Base-by-base conservation (phyloP, 805 yeast species). In the Kazachstania taianensis region DNA sequence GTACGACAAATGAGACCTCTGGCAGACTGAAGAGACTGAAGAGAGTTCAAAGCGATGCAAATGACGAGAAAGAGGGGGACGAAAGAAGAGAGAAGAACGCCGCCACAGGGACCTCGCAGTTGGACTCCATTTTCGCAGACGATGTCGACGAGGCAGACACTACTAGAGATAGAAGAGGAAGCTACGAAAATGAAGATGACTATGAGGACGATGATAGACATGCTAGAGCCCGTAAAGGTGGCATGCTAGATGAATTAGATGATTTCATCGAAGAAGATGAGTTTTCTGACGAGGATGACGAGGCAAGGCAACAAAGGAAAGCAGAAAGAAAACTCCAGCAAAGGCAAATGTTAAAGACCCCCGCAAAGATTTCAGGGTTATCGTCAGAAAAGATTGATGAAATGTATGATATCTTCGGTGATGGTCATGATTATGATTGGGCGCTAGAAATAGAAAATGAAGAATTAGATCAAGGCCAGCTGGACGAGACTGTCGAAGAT, bases 221-320 rank as follows among this genome's bases (percentile, higher is more conserved):
- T 19, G 41, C 36, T 17, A 34, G 61, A 24, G 59, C 49, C 10
- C 59, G 54, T 15, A 68, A 57, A 22, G 55, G 52, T 16, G 61
- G 57, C 15, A 51, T 64, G 58, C 59, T 75, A 45, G 94, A 86
- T 53, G 97, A 92, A 59, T 76, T 89, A 49, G 98, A 86, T 56
- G 98, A 87, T 55, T 92, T 92, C 62, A 92, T 92, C 48, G 98
- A 89, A 61, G 96, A 89, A 42, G 98, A 92, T 59, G 96, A 87
- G 57, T 81, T 81, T 52, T 83, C 94, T 7, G 96, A 85, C 48
- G 94, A 86, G 52, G 75, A 69, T 39, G 71, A 70, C 46, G 70
- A 62, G 37, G 68, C 69, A 16, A 68, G 68, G 26, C 63, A 68
- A 36, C 54, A 58, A 40, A 59, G 67, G 55, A 41, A 49, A 23